Evolutionary conservation across 805 yeast genomes (phyloP), one percentile per base, ranked within the genome.

Genomic region (Teunomyces lycoperdinae): DNA sequence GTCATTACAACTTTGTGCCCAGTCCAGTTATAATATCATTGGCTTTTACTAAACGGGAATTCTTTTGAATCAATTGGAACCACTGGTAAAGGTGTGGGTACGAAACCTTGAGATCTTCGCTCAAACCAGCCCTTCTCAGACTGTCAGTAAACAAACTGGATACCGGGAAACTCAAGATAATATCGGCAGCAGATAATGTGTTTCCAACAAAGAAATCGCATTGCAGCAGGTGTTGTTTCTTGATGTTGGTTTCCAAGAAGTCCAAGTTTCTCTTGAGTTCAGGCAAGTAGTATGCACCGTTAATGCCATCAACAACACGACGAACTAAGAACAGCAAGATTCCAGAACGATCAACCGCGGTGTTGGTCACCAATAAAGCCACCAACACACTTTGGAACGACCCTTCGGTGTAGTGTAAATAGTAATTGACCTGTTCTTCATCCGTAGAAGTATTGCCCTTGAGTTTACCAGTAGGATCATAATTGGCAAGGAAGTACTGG

Each of bases 401-500:
- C 1, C 64, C 67, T 47, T 62, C 67, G 20, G 60, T 43, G 43
- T 57, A 62, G 49, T 62, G 61, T 47, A 58, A 52, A 48, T 54
- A 62, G 52, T 59, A 62, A 44, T 60, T 58, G 35, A 53, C 60
- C 47, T 63, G 49, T 14, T 74, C 73, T 41, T 64, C 63, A 16
- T 75, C 80, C 5, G 70, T 69, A 6, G 62, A 72, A 40, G 64
- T 60, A 5, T 50, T 49, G 26, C 79, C 77, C 7, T 53, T 50
- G 41, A 43, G 52, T 53, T 43, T 50, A 32, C 49, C 53, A 9
- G 24, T 36, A 13, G 46, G 57, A 55, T 84, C 88, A 56, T 74
- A 83, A 50, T 79, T 65, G 17, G 61, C 58, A 43, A 82, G 62
- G 27, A 85, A 57, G 55, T 80, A 80, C 45, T 76, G 77, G 42